Base-by-base conservation (phyloP, 1,284 basidiomycete species). In the Puccinia coronata region DNA sequence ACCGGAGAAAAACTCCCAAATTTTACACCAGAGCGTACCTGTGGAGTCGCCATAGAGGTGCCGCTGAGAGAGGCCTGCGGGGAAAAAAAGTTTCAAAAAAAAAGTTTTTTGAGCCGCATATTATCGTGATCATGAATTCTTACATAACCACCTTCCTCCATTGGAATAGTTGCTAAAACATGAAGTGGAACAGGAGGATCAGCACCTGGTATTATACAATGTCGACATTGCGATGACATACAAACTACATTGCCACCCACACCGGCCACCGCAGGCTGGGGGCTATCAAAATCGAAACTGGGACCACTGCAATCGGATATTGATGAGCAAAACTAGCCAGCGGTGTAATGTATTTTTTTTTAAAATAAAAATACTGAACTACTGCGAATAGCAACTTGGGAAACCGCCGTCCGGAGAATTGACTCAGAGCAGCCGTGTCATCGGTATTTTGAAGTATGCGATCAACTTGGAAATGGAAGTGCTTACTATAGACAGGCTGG, bases 11-110 rank as follows among this genome's bases (percentile, higher is more conserved):
- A n/a, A 67, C 1, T 20, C 6, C 20, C 20, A 23, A 1, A 8
- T 0, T 36, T 5, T 20, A 1, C 4, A n/a, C 23, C 23, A n/a
- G 2, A n/a, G 14, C 20, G 34, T 67, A 79, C 77, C 41, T 79
- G 77, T 61, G 77, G 77, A 23, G 77, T 55, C 14, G 77, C 47
- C 77, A 79, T 79, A 9, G 77, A 79, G 16, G 77, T 79, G 6
- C 77, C 77, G 28, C 51, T 70, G 20, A 79, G 39, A 9, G 47
- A 20, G 34, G 67, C 77, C 77, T 79, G 18, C 34, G 18, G 9
- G 34, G 34, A 18, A 59, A n/a, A 16, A n/a, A n/a, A 25, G 28
- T 31, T 4, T 2, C 12, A 18, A 1, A 59, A 25, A 34, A 59
- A 59, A 11, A 28, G 1, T 31, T 14, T 14, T 25, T 4, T 31